Evolutionary conservation across 208 protist genomes (phyloP).

Genomic region (Herpetomonas samuelpessoai): DNA sequence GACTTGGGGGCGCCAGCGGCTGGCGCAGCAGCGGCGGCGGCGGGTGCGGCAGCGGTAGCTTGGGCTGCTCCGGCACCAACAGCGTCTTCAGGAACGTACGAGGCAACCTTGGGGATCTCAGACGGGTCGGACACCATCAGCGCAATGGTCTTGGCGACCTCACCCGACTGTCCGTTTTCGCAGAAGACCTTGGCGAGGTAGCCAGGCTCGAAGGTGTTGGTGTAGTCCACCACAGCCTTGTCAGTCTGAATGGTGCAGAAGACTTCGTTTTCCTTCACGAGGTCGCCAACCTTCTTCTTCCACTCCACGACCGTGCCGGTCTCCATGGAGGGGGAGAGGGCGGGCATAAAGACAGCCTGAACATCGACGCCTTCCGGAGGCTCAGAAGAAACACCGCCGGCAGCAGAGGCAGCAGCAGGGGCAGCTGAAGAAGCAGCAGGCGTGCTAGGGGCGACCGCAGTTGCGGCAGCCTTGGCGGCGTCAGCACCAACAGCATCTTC

Average conservation of each 20-base stretch:
- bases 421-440: conserved; percentile 14
- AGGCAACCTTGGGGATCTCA: conserved; percentile 65
- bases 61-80: conserved; percentile 15
- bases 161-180: conserved; percentile 68
- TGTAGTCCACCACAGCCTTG: conserved; percentile 97
- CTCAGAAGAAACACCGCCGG: conserved; percentile 1
- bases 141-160: conserved; percentile 80
- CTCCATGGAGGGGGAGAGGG: conserved; percentile 89
- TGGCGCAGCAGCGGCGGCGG: conserved; percentile 15
- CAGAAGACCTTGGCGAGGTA: conserved; percentile 95
- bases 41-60: conserved; percentile 20
- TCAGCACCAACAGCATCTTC: conserved; percentile 21
- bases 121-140: conserved; percentile 82
- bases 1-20: conserved; percentile 12
- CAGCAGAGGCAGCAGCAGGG: conserved; percentile 4
- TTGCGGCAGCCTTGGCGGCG: conserved; percentile 16
- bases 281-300: conserved; percentile 92
- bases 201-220: conserved; percentile 91
- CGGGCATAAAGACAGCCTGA: conserved; percentile 83
- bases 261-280: conserved; percentile 91
- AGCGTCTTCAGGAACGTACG: conserved; percentile 38
- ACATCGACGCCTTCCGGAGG: conserved; percentile 54
- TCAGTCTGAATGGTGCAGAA: conserved; percentile 96
- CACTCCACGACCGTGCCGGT: conserved; percentile 82
- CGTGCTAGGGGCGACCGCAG: conserved; percentile 19